Conservation (phyloP, 2,329 filamentous ascomycete species). For the Aaosphaeria arxii region DNA sequence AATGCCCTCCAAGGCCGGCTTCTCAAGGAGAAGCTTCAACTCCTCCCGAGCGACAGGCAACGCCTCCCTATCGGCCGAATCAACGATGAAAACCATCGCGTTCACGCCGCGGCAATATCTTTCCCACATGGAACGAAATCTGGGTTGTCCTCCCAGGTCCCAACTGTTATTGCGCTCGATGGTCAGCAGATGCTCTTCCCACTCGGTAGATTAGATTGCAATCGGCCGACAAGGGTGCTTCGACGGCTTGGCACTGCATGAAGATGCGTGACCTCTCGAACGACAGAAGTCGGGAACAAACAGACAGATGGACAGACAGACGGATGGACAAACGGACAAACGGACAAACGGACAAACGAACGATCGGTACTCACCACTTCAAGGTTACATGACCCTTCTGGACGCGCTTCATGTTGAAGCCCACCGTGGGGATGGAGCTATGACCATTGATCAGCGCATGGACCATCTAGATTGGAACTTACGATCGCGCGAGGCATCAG, state of each 20-base stretch:
- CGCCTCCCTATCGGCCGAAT: slow-evolving; percentile 81
- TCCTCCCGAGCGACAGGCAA: slow-evolving; percentile 87
- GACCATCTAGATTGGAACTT: slow-evolving; percentile 21
- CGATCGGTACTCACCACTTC: slow-evolving; percentile 66
- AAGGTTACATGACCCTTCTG: slow-evolving; percentile 97
- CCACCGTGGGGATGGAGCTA: slow-evolving; percentile 97
- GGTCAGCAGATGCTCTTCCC: slow-evolving; percentile 33
- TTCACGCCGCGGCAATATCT: slow-evolving; percentile 96
- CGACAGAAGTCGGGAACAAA: slow-evolving; percentile 4
- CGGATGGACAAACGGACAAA: slow-evolving; percentile 19
- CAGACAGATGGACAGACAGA: slow-evolving; percentile 13
- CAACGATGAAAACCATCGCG: slow-evolving; percentile 98
- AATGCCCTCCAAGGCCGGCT: slow-evolving; percentile 81
- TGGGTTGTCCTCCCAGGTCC: slow-evolving; percentile 95
- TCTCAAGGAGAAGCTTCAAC: slow-evolving; percentile 82
- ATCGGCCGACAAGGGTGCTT: slow-evolving; percentile 23
- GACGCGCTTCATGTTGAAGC: slow-evolving; percentile 98
- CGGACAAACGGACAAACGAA: slow-evolving; percentile 11
- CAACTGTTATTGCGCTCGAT: slow-evolving; percentile 55
- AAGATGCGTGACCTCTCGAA: slow-evolving; percentile 29
- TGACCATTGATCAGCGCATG: slow-evolving; percentile 39
- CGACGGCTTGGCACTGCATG: slow-evolving; percentile 32
- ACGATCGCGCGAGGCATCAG: slow-evolving; percentile 27
- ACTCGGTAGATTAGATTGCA: slow-evolving; percentile 27
- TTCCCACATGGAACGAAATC: slow-evolving; percentile 99